A percentile compares a stretch with the other conserved stretches of the same genome.
Evolutionary conservation across 2,329 filamentous ascomycete species (phyloP).

Genomic region (Phialemonium atrogriseum): DNA sequence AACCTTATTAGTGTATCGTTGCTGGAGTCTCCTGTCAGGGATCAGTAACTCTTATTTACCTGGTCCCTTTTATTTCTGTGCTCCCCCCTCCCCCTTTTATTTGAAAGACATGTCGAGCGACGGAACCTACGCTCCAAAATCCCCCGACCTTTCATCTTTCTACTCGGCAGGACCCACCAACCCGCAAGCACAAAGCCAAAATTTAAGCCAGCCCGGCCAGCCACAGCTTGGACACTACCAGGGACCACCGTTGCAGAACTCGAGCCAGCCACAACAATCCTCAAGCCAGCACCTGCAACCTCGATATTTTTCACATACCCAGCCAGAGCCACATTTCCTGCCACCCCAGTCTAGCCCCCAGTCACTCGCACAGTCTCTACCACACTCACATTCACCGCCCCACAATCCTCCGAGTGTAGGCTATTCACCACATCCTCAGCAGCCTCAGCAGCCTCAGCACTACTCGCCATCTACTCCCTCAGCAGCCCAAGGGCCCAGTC

Average conservation of each 20-base stretch:
- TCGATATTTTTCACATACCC: conserved; percentile 9
- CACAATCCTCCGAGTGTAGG: too few relatives aligned
- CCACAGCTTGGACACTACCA: conserved; percentile 14
- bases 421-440: conserved; percentile 10
- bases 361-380: conserved; percentile 10
- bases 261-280: conserved; percentile 14
- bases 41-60: too few relatives aligned
- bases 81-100: conserved; percentile 1
- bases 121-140: conserved; percentile 46
- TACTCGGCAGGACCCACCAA: conserved; percentile 30
- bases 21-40: too few relatives aligned
- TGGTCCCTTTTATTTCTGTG: too few relatives aligned
- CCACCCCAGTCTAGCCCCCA: too few relatives aligned
- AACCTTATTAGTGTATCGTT: too few relatives aligned
- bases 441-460: conserved; percentile 12
- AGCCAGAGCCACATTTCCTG: conserved; percentile 17
- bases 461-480: conserved; percentile 11
- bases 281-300: conserved; percentile 14
- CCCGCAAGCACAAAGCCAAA: conserved; percentile 19
- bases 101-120: conserved; percentile 39
- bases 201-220: conserved; percentile 6
- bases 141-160: conserved; percentile 51
- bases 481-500: conserved; percentile 4
- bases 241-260: conserved; percentile 10
- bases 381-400: conserved; percentile 8